Base-by-base conservation (phyloP, 331 rosid species). In the Ulmus americana region DNA sequence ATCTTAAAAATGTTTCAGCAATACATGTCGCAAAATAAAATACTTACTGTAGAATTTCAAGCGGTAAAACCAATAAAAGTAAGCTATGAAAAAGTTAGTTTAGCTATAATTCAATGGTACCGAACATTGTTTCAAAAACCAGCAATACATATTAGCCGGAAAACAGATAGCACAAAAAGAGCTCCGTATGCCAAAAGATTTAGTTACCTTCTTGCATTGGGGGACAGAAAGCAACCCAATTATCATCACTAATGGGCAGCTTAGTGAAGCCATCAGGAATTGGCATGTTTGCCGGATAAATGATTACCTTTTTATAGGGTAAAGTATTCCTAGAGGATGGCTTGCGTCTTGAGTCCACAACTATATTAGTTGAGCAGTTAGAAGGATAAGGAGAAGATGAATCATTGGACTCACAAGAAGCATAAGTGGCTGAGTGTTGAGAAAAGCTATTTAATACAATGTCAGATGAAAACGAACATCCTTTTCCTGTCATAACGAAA, bases 151-250 rank as follows among this genome's bases (percentile, higher is more conserved):
- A 3, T 28, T 28, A 28, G 35, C 35, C 2, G 35, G 35, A 28
- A 28, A 28, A 28, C 35, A 28, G 35, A 28, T 28, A 28, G 35
- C 35, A 28, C 35, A 28, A 3, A 28, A 28, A 28, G 35, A 28
- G 35, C 35, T 28, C 35, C 2, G 35, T 28, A 28, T 28, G 35
- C 35, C 35, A 28, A 28, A 28, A 3, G 15, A 35, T 28, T 56
- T 4, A 56, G 12, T 15, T 54, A 44, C 15, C 8, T 50, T 55
- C 10, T 45, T 40, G 8, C 52, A 61, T 61, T 20, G 44, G 46
- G 53, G 79, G 68, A 0, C 73, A 61, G 77, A 76, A 84, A 67
- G 81, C 95, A 77, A 68, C 83, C 88, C 88, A 92, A 1, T 68
- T 77, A 10, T 83, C 85, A 60, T 92, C 86, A 11, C 86, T 81